Evolutionary conservation across 495 filamentous ascomycete species (phyloP), one percentile per base, ranked within the genome.

Genomic region (Aspergillus baeticus): DNA sequence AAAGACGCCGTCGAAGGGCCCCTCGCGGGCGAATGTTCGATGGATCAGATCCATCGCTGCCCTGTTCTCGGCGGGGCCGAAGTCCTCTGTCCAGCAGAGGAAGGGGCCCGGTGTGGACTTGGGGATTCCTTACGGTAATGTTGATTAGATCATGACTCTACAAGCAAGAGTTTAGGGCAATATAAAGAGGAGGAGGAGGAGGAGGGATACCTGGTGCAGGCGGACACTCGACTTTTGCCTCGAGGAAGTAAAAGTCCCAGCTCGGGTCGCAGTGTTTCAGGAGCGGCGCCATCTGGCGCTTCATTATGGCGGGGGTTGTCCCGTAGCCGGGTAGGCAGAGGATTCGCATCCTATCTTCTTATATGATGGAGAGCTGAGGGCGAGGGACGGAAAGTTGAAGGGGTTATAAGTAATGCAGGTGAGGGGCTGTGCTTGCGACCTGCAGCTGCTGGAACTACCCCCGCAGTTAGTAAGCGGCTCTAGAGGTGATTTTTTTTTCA

Each of bases 251-350:
- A 21, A 66, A 61, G 11, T 59, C 58, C 52, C 56, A 63, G 53
- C 36, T 61, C 11, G 60, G 55, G 39, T 63, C 61, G 22, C 31
- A 41, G 3, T n/a, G 5, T 23, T 49, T 43, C 11, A 14, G 33
- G 1, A 66, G 8, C 3, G n/a, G 22, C 18, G 58, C 46, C 38
- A 66, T 20, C 21, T 66, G 63, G 31, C 45, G 45, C 39, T 59
- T 44, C 43, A 66, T 51, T 43, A 61, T 43, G 22, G 38, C 42
- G 14, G 60, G 37, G 13, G 15, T 43, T 11, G 58, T 63, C 13
- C 63, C 63, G 23, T 45, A 55, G 6, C 63, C 63, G 44, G 63
- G 63, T 10, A 63, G 57, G 37, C 63, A 66, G 31, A 66, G 51
- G 20, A 66, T 61, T 34, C 34, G 51, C 63, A 63, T 63, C n/a